Evolutionary conservation across 805 yeast genomes (phyloP), one percentile per base, ranked within the genome.

Genomic region (Candida corydali): DNA sequence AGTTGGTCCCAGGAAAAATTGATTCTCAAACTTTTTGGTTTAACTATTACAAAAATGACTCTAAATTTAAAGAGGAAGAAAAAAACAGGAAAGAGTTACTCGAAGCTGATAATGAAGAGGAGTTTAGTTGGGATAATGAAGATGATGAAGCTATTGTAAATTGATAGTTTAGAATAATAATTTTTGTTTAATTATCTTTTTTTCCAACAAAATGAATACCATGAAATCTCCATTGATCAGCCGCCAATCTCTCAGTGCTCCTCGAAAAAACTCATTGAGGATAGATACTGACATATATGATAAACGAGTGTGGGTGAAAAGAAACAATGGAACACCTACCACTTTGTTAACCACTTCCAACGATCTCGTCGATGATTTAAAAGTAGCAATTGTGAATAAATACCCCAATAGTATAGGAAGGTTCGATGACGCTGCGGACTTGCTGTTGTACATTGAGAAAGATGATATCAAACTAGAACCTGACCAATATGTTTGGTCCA

Each of bases 361-460:
- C 15, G 91, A 85, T 51, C 70, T 88, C 1, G 73, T 89, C 4
- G 98, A 89, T 56, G 96, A 91, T 57, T 64, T 89, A 48, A 89
- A 89, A 51, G 62, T 70, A 8, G 70, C 77, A 41, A 70, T 89
- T 1, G 57, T 80, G 25, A 62, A 61, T 30, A 84, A 81, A 47
- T 83, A 74, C 55, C 84, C 94, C 37, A 78, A 82, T 41, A 72
- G 86, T 2, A 52, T 82, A 38, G 84, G 79, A 3, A 55, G 74
- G 42, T 54, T 64, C 31, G 73, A 70, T 51, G 87, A 87, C 61
- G 80, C 94, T 7, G 78, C 95, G 8, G 86, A 85, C 52, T 40
- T 82, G 44, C 38, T 65, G 12, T 54, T 78, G 41, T 73, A 50
- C 26, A 46, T 61, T 19, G 27, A 39, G 23, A 32, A 25, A 18